phyloP scores from a whole-genome alignment of 208 protist species.

The Trypanosomatidae sp. region DNA sequence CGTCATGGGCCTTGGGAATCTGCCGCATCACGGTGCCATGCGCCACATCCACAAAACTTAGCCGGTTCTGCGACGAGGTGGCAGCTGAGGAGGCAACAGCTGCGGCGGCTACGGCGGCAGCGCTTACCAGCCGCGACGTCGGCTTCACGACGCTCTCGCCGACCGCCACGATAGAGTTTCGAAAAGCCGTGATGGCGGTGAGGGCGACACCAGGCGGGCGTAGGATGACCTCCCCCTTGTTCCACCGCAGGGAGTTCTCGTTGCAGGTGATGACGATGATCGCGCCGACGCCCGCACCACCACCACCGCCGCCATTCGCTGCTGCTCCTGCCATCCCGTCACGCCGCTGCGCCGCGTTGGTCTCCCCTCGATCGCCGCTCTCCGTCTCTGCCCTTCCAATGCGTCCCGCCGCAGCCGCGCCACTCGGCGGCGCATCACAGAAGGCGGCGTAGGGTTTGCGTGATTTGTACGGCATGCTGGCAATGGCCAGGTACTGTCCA shows the following conservation, averaged over 20 bases:
- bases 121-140: too few species aligned
- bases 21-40: conserved; percentile 46
- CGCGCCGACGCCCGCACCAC: conserved; percentile 17
- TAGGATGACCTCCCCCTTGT: conserved; percentile 46
- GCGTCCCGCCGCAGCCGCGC: conserved; percentile 1
- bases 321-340: not conserved
- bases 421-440: not conserved
- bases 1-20: conserved; percentile 52
- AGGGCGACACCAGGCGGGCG: conserved; percentile 43
- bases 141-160: conserved; percentile 52
- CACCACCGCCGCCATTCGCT: not conserved
- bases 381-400: conserved; percentile 2
- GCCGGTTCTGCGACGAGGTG: conserved; percentile 4
- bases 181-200: conserved; percentile 69
- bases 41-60: conserved; percentile 28
- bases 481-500: conserved; percentile 63
- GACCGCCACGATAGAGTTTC: conserved; percentile 48
- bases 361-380: too few species aligned
- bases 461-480: conserved; percentile 43
- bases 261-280: conserved; percentile 58
- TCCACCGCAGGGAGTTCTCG: conserved; percentile 62
- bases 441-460: conserved; percentile 25
- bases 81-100: not conserved
- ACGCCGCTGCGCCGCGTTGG: too few species aligned
- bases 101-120: too few species aligned